phyloP scores from a whole-genome alignment of 129 eudicot genomes.

The Pittosporum tobira region DNA sequence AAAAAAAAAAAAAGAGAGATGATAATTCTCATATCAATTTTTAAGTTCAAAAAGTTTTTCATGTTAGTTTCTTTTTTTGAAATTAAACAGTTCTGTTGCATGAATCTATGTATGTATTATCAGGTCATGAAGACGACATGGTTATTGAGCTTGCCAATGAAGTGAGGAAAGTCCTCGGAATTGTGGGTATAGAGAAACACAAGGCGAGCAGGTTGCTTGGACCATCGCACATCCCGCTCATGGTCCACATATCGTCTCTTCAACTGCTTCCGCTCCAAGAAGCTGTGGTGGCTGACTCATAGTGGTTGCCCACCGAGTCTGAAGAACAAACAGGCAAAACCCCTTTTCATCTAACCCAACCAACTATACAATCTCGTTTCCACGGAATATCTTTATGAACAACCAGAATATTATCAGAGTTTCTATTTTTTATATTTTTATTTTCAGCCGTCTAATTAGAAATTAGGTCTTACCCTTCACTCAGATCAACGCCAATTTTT shows the following conservation, averaged over 20 bases:
- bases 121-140: constrained; percentile 90
- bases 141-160: constrained; percentile 90
- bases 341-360: neutral
- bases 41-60: neutral
- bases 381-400: neutral
- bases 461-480: neutral
- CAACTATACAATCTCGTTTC: neutral
- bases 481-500: too few relatives aligned
- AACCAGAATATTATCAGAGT: too few relatives aligned
- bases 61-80: neutral
- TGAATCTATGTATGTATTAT: neutral
- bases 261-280: constrained; percentile 35
- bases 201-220: constrained; percentile 49
- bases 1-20: constrained; percentile 6
- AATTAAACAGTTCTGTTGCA: neutral
- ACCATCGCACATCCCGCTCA: constrained; percentile 36
- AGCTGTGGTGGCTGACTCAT: constrained; percentile 60
- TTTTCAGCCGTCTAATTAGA: too few relatives aligned
- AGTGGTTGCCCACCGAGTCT: neutral
- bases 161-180: constrained; percentile 70
- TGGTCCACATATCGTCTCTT: constrained; percentile 40
- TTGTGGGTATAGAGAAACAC: constrained; percentile 20
- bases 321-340: neutral
- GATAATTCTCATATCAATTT: neutral
- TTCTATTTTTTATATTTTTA: neutral